These are phyloP conservation scores for Argentina anserina DNA, from an alignment of 306 rosid genomes.

Conservation along the genomic window DNA sequence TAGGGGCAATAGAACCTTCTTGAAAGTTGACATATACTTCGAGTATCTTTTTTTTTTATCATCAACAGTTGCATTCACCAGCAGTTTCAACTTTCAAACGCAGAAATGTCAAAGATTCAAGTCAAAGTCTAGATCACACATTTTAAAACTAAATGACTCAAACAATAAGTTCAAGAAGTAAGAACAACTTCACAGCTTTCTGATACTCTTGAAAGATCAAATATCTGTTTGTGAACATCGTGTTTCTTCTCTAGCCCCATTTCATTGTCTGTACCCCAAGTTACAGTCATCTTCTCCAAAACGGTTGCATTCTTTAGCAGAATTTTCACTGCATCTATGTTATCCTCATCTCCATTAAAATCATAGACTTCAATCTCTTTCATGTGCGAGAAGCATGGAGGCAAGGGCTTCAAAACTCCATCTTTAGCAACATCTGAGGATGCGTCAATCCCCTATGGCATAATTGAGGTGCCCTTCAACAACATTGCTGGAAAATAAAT, in stretches of 20 bases:
- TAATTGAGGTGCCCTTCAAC: not conserved
- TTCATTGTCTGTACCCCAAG: not conserved
- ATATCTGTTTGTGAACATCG: not conserved
- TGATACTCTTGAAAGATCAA: not conserved
- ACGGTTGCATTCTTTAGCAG: not conserved
- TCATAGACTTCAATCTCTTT: not conserved
- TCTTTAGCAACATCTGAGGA: not conserved
- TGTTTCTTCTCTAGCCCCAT: not conserved
- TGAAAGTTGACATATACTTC: too few species aligned
- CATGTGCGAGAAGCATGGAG: not conserved
- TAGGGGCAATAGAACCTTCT: too few species aligned
- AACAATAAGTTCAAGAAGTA: not conserved
- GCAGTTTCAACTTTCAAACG: not conserved
- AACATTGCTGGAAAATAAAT: not conserved
- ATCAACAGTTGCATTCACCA: not conserved
- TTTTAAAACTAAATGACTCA: not conserved
- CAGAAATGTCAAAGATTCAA: not conserved
- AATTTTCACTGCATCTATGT: not conserved
- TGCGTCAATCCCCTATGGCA: not conserved
- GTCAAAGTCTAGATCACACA: not conserved
- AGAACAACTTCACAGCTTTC: not conserved
- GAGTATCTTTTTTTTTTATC: too few species aligned
- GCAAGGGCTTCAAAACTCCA: not conserved
- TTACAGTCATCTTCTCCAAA: not conserved
- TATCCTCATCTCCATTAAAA: not conserved